Evolutionary conservation across 306 rosid genomes (phyloP), one percentile per base, ranked within the genome.

Genomic region (Oemleria cerasiformis): DNA sequence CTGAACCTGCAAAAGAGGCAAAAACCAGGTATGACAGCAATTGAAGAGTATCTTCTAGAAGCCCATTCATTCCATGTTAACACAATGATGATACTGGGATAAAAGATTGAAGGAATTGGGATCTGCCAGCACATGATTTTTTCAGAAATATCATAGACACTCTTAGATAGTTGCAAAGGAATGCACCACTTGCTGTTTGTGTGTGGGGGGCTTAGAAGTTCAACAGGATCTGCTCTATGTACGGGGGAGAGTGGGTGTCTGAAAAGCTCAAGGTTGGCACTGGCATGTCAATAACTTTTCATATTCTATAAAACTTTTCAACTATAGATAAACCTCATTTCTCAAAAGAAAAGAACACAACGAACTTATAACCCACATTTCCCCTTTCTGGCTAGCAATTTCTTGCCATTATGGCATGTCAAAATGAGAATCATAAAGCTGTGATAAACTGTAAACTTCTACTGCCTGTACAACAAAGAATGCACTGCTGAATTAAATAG

Each of bases 1-100:
- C 65, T 83, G 91, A 80, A 93, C 92, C 98, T 93, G 78, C 76
- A 75, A 51, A 45, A 30, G 58, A 83, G 68, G 57, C 47, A 73
- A 38, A 75, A 73, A 74, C 54, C 49, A 49, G 19, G 45, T 54
- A 73, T 61, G 12, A 57, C 11, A 25, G 50, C 41, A 39, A 4
- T 2, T 16, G 39, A 75, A 7, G 34, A 72, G 5, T 17, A 49
- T 49, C 10, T 30, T 16, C 34, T 34, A 48, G 58, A 8, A 34
- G 15, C 38, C 38, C 17, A 15, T 16, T 8, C 5, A 12, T 65
- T 45, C 69, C 51, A 60, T 16, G 65, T 60, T 8, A 36, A 60
- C 14, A 15, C 9, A 60, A 34, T 36, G 65, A 60, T 11, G 23
- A 17, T 30, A 1, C 3, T 30, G 36, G 36, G 36, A 30, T 30